phyloP scores from a whole-genome alignment of 176 grass and related monocot genomes.

The Carex pumila region DNA sequence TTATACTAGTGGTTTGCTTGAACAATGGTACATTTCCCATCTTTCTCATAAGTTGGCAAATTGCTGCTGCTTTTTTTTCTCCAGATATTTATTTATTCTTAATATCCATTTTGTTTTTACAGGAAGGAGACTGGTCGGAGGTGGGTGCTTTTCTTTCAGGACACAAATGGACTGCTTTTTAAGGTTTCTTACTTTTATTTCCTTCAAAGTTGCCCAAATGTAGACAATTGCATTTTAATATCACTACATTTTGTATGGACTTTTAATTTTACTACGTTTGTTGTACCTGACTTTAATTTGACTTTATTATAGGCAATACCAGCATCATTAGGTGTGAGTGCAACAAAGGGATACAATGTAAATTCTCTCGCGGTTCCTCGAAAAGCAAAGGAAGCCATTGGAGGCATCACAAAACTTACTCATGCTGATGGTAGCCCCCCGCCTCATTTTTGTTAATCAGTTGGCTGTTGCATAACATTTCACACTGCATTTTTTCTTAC shows the following conservation, averaged over 20 bases:
- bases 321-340: constrained; percentile 86
- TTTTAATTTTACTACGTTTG: neutral
- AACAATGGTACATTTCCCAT: constrained; percentile 54
- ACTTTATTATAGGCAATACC: constrained; percentile 74
- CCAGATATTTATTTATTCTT: neutral
- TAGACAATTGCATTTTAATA: neutral
- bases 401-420: constrained; percentile 97
- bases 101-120: constrained; percentile 22
- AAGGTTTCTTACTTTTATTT: constrained; percentile 47
- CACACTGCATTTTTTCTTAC: neutral
- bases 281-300: neutral
- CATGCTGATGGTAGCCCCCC: constrained; percentile 54
- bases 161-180: constrained; percentile 94
- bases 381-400: constrained; percentile 98
- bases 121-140: constrained; percentile 57
- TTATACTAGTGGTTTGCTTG: constrained; percentile 86
- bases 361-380: constrained; percentile 95
- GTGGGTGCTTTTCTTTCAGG: constrained; percentile 98
- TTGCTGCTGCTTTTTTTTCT: neutral
- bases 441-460: neutral
- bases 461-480: neutral
- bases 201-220: constrained; percentile 16
- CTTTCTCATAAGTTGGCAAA: constrained; percentile 22
- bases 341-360: constrained; percentile 80
- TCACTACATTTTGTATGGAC: neutral